Evolutionary conservation across 2,329 filamentous ascomycete species (phyloP), one percentile per base, ranked within the genome.

Genomic region (Phoma sp.): DNA sequence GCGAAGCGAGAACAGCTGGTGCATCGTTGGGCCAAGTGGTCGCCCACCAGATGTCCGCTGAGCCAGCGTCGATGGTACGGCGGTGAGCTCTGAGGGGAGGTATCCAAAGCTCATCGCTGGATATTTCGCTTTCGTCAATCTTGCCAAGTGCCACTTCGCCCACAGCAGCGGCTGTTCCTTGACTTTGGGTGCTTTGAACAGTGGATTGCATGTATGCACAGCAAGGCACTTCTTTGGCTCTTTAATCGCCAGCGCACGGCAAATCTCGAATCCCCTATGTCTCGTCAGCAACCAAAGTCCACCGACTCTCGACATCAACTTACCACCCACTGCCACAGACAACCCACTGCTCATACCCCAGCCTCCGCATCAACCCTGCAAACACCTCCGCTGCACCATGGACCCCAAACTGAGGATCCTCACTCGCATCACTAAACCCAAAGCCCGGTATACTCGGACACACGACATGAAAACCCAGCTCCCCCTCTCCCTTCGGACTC

Each of bases 361-460:
- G 74, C 25, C 82, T 78, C 44, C 72, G 72, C 88, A 90, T 90
- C 50, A 90, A 66, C 0, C 65, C 72, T 64, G 87, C 76, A 47
- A 89, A 80, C 12, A 87, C 72, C 2, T 79, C 77, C 0, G 85
- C 86, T 0, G 85, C 84, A 12, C 80, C 76, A 6, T 77, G 68
- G 51, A 85, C 72, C n/a, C 81, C 79, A 65, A 81, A 77, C 7
- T 74, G 74, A 43, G 81, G 80, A 50, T 78, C 78, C 0, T 79
- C 76, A 35, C 87, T 78, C 2, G 85, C 78, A 69, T 89, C 86
- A 69, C 86, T 88, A 66, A 90, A 90, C 15, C 86, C 87, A 40
- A 88, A 77, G 0, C 87, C 87, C 0, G 88, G 87, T 19, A 90
- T 79, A 38, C 84, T 85, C 1, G 88, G 87, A 19, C 85, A 83